phyloP scores from a whole-genome alignment of 1,284 basidiomycete genomes.

The Chalciporus piperatoides region DNA sequence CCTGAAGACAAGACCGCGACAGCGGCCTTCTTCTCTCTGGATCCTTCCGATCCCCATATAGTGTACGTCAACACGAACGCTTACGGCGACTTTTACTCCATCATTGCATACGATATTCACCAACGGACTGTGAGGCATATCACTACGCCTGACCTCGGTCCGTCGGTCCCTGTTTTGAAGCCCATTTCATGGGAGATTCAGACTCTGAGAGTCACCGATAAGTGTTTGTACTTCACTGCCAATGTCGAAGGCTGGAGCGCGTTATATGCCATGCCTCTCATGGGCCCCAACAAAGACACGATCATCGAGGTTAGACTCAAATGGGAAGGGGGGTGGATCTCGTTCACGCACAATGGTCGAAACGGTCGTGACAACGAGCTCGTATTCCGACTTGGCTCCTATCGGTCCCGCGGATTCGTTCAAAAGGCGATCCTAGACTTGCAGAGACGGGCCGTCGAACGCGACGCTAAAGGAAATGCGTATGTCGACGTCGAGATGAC shows the following conservation, averaged over 20 bases:
- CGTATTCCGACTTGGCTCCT: slow-evolving; percentile 28
- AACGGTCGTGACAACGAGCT: slow-evolving; percentile 34
- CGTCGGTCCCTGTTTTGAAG: slow-evolving; percentile 26
- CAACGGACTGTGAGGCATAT: slow-evolving; percentile 30
- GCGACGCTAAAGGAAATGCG: slow-evolving; percentile 14
- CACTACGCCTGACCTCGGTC: slow-evolving; percentile 30
- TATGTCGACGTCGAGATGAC: slow-evolving; percentile 24
- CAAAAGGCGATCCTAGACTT: slow-evolving; percentile 25
- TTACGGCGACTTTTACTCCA: slow-evolving; percentile 34
- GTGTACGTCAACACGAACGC: slow-evolving; percentile 34
- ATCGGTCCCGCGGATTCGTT: slow-evolving; percentile 29
- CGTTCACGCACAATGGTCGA: slow-evolving; percentile 27
- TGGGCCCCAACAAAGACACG: slow-evolving; percentile 23
- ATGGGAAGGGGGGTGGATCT: slow-evolving; percentile 32
- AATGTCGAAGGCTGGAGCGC: slow-evolving; percentile 38
- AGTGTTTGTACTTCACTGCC: slow-evolving; percentile 31
- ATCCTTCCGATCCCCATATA: slow-evolving; percentile 25
- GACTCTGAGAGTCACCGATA: slow-evolving; percentile 24
- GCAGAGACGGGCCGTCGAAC: slow-evolving; percentile 7
- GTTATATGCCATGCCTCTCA: slow-evolving; percentile 33
- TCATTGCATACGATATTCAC: slow-evolving; percentile 33
- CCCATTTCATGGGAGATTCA: slow-evolving; percentile 32
- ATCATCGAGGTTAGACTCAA: slow-evolving; percentile 32
- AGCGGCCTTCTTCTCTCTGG: slow-evolving; percentile 28
- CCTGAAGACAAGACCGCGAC: slow-evolving; percentile 23